Evolutionary conservation across 1,284 basidiomycete genomes (phyloP).

Genomic region (Schizopora paradoxa): DNA sequence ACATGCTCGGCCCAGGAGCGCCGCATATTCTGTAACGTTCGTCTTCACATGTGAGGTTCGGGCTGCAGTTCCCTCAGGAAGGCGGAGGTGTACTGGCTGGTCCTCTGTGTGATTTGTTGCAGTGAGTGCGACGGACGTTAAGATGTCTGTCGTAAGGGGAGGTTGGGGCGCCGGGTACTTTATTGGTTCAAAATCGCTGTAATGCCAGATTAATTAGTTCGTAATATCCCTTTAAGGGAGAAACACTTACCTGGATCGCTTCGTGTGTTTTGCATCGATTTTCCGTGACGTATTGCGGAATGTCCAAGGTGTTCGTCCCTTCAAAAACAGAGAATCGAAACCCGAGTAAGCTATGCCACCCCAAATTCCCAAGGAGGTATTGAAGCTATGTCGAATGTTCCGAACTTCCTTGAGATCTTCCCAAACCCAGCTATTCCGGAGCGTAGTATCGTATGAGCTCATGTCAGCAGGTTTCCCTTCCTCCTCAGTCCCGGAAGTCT

Average conservation of each 20-base stretch:
- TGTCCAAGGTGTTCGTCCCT: conserved; percentile 90
- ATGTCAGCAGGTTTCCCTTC: conserved; percentile 50
- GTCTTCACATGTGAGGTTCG: conserved; percentile 64
- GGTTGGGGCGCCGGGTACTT: conserved; percentile 89
- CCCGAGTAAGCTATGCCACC: conserved; percentile 92
- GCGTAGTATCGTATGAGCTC: conserved; percentile 67
- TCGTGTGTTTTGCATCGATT: conserved; percentile 74
- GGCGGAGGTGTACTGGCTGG: conserved; percentile 85
- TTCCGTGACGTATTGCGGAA: conserved; percentile 59
- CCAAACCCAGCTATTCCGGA: conserved; percentile 85
- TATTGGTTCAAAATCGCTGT: conserved; percentile 72
- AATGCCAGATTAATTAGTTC: not conserved
- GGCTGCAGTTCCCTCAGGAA: conserved; percentile 50
- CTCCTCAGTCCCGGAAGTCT: conserved; percentile 23
- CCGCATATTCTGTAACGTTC: conserved; percentile 82
- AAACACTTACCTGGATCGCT: conserved; percentile 44
- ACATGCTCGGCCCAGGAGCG: conserved; percentile 84
- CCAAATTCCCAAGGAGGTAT: conserved; percentile 77
- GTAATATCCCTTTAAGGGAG: not conserved
- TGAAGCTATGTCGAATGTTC: conserved; percentile 91
- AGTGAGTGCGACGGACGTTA: conserved; percentile 88
- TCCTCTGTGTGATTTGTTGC: conserved; percentile 97
- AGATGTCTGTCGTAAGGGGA: conserved; percentile 89
- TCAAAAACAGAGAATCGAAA: conserved; percentile 81
- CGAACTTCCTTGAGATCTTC: conserved; percentile 88